phyloP scores from a whole-genome alignment of 2,329 filamentous ascomycete species.

The Trichoderma gracile region DNA sequence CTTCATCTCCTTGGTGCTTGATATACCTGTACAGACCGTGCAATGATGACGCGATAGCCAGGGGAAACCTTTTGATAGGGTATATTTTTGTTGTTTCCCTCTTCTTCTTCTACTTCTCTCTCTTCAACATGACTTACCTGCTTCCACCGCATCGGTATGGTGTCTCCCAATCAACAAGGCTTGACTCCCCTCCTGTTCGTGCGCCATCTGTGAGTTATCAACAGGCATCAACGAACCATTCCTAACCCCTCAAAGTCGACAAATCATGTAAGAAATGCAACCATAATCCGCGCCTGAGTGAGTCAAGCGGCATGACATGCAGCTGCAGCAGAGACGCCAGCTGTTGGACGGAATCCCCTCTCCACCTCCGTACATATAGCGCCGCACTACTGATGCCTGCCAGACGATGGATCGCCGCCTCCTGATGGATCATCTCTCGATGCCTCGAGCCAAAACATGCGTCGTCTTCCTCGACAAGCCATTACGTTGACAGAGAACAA shows the following conservation, averaged over 20 bases:
- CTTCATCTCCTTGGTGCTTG: neutral
- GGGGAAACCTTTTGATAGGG: neutral
- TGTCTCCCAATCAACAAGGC: too few species aligned
- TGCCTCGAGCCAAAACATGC: neutral
- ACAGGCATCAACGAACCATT: neutral
- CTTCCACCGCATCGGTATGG: too few species aligned
- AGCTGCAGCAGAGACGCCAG: conserved; percentile 11
- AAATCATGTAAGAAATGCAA: neutral
- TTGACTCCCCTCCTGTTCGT: neutral
- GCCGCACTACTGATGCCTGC: conserved; percentile 17
- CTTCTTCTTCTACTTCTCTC: neutral
- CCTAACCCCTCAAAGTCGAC: neutral
- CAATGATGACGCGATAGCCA: neutral
- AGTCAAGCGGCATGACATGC: conserved; percentile 22
- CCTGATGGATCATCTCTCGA: neutral
- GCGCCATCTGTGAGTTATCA: neutral
- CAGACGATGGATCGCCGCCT: neutral
- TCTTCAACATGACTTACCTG: neutral
- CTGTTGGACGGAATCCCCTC: conserved; percentile 6
- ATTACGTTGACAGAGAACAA: neutral
- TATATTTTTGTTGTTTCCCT: neutral
- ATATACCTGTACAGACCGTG: neutral
- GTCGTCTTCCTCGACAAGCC: neutral
- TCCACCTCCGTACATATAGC: conserved; percentile 19
- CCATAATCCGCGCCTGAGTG: neutral